phyloP scores from a whole-genome alignment of 2,329 filamentous ascomycete species.

The Pseudogymnoascus sp. region DNA sequence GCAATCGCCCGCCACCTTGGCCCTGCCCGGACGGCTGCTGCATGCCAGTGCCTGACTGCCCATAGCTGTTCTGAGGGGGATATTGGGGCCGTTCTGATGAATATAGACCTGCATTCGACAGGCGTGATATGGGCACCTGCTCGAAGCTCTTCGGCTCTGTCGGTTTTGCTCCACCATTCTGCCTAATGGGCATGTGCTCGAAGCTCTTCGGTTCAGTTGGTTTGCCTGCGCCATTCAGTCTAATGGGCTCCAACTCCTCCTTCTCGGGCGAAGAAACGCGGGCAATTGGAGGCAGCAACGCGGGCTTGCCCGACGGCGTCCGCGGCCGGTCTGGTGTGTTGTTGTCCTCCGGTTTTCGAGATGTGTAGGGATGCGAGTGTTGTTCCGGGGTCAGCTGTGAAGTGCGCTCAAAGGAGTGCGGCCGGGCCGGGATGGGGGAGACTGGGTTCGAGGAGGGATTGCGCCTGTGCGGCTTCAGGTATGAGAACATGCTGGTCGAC shows the following conservation, averaged over 20 bases:
- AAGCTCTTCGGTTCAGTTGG: neutral
- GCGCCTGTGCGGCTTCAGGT: slow-evolving; percentile 30
- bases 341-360: slow-evolving; percentile 20
- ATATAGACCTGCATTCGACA: neutral
- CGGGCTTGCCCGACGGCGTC: slow-evolving; percentile 31
- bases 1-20: slow-evolving; percentile 16
- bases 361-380: slow-evolving; percentile 22
- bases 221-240: slow-evolving; percentile 10
- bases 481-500: slow-evolving; percentile 28
- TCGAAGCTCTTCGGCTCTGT: neutral
- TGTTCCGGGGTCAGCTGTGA: slow-evolving; percentile 17
- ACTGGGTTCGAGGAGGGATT: slow-evolving; percentile 27
- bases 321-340: neutral
- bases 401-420: slow-evolving; percentile 24
- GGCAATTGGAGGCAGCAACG: slow-evolving; percentile 37
- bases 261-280: slow-evolving; percentile 29
- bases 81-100: slow-evolving; percentile 1
- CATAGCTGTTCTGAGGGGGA: slow-evolving; percentile 17
- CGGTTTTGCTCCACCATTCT: slow-evolving; percentile 10
- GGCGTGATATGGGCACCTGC: neutral
- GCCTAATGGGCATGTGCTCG: slow-evolving; percentile 8
- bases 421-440: slow-evolving; percentile 24
- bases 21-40: slow-evolving; percentile 22
- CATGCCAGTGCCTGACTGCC: slow-evolving; percentile 19
- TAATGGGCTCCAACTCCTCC: slow-evolving; percentile 12